Conservation (phyloP, 2,329 filamentous ascomycete genomes). For the Leptoxyphium fumago region DNA sequence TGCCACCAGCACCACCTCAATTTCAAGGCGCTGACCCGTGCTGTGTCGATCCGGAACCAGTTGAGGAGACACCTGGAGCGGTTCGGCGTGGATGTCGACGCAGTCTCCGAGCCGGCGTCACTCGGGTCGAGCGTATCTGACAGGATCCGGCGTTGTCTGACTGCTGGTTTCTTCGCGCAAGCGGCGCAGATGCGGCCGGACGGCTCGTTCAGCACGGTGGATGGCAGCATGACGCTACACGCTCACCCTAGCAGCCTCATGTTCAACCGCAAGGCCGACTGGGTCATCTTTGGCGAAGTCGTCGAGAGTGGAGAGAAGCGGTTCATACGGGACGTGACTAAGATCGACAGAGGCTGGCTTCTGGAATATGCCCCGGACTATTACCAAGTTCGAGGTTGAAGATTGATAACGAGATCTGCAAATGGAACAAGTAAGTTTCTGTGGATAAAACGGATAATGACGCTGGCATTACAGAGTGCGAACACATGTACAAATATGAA, state of each 20-base stretch:
- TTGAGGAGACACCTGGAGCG: constrained; percentile 76
- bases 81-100: constrained; percentile 53
- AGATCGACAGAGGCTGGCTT: constrained; percentile 86
- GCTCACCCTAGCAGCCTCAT: constrained; percentile 86
- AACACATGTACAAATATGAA: too few species aligned
- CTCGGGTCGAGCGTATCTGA: constrained; percentile 38
- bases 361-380: constrained; percentile 76
- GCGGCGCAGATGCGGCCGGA: constrained; percentile 88
- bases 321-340: constrained; percentile 83
- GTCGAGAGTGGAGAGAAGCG: constrained; percentile 80
- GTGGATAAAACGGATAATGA: too few species aligned
- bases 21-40: constrained; percentile 67
- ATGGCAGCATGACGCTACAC: constrained; percentile 61
- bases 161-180: constrained; percentile 83
- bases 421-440: too few species aligned
- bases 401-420: neutral
- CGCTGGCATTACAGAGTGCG: too few species aligned
- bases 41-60: constrained; percentile 75
- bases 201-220: constrained; percentile 77
- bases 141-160: constrained; percentile 69
- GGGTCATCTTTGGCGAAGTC: constrained; percentile 90
- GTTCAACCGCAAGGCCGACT: constrained; percentile 93
- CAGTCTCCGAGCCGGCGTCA: constrained; percentile 16
- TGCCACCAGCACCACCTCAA: constrained; percentile 79
- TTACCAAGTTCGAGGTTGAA: constrained; percentile 43